These are phyloP conservation scores for Apiospora pterosperma DNA, from an alignment of 2,329 filamentous ascomycete species.

Conservation along the genomic window DNA sequence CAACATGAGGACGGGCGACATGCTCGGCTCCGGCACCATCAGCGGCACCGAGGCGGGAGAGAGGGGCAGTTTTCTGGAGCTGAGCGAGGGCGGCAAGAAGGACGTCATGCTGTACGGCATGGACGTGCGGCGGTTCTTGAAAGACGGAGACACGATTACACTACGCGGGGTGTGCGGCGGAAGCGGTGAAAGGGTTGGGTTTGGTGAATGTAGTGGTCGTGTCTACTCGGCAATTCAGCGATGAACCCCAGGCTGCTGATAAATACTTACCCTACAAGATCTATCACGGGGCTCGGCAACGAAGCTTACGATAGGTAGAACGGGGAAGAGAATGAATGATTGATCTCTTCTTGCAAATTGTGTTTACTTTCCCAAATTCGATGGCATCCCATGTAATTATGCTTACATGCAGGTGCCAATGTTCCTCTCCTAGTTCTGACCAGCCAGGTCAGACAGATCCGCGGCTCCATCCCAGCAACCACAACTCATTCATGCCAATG, in stretches of 20 bases:
- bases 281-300: not conserved
- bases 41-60: slow-evolving; percentile 37
- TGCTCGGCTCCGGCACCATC: slow-evolving; percentile 78
- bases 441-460: not conserved
- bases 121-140: slow-evolving; percentile 39
- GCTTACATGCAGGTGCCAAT: not conserved
- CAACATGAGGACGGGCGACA: slow-evolving; percentile 68
- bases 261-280: not conserved
- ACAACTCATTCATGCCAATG: not conserved
- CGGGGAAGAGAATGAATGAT: not conserved
- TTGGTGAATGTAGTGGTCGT: slow-evolving; percentile 39
- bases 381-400: not conserved
- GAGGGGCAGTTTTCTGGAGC: slow-evolving; percentile 42
- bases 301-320: no score
- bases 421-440: not conserved
- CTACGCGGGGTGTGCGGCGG: slow-evolving; percentile 35
- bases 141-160: slow-evolving; percentile 42
- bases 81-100: slow-evolving; percentile 42
- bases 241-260: not conserved
- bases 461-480: not conserved
- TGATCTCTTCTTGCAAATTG: not conserved
- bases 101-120: slow-evolving; percentile 36
- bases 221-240: slow-evolving; percentile 16
- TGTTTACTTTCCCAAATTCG: not conserved
- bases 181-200: slow-evolving; percentile 35